Conservation (phyloP, 2,329 filamentous ascomycete species). For the Penicillium sp. region DNA sequence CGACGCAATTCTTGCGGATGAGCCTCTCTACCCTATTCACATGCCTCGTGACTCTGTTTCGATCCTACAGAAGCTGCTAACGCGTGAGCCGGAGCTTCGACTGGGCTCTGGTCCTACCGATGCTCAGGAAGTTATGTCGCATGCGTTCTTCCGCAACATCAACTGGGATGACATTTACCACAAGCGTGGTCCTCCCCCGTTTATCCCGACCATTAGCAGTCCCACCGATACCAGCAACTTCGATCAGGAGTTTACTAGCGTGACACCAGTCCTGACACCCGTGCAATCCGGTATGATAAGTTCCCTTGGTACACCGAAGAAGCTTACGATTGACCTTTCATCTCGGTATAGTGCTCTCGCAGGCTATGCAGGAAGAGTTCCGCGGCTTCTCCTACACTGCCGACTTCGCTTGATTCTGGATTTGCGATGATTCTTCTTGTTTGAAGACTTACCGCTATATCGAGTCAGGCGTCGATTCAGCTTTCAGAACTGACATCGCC, state of each 20-base stretch:
- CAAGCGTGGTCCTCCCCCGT: constrained; percentile 86
- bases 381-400: constrained; percentile 96
- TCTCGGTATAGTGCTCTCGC: constrained; percentile 70
- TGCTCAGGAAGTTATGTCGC: constrained; percentile 97
- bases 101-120: constrained; percentile 93
- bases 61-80: constrained; percentile 94
- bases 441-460: constrained; percentile 12
- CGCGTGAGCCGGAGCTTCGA: constrained; percentile 87
- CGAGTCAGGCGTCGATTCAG: constrained; percentile 4
- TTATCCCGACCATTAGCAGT: constrained; percentile 83
- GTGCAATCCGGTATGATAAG: constrained; percentile 82
- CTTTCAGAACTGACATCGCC: constrained; percentile 9
- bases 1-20: constrained; percentile 94
- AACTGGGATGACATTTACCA: constrained; percentile 99
- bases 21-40: constrained; percentile 95
- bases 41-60: constrained; percentile 98
- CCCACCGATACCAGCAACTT: constrained; percentile 99
- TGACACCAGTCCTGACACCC: constrained; percentile 93
- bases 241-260: constrained; percentile 96
- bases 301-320: constrained; percentile 1
- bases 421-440: constrained; percentile 13
- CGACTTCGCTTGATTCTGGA: constrained; percentile 67
- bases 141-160: constrained; percentile 95
- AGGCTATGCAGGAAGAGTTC: constrained; percentile 99
- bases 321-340: constrained; percentile 17